These are phyloP conservation scores for Macrophomina phaseolina DNA, from an alignment of 2,329 filamentous ascomycete genomes.

Conservation along the genomic window DNA sequence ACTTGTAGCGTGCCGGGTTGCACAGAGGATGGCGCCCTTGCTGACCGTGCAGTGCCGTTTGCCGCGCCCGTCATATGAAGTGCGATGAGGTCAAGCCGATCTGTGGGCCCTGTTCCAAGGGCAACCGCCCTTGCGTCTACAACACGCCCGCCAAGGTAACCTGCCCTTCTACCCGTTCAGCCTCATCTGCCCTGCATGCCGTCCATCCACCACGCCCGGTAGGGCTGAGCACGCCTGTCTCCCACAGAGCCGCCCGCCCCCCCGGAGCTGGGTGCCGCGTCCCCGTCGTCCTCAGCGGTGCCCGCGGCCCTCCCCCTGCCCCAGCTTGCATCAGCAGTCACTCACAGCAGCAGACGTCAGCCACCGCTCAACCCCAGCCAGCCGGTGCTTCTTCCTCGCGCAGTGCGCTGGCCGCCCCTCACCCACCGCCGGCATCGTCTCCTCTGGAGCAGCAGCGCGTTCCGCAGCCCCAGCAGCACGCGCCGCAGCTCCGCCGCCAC, in stretches of 20 bases:
- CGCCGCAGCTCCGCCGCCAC: not conserved
- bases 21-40: not conserved
- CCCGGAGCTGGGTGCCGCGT: not conserved
- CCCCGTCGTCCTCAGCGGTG: not conserved
- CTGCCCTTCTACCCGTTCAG: constrained; percentile 9
- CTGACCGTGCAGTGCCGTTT: constrained; percentile 45
- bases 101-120: constrained; percentile 53
- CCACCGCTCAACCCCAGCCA: not conserved
- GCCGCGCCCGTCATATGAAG: constrained; percentile 57
- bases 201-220: constrained; percentile 1
- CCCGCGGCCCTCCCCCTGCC: not conserved
- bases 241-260: constrained; percentile 12
- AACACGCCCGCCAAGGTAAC: constrained; percentile 27
- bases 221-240: constrained; percentile 15
- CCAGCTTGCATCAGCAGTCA: not conserved
- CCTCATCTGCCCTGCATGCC: constrained; percentile 5
- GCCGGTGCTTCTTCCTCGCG: constrained; percentile 5
- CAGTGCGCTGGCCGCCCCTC: not conserved
- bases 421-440: not conserved
- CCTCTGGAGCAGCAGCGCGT: not conserved
- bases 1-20: not conserved
- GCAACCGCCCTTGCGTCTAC: constrained; percentile 51
- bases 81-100: constrained; percentile 56
- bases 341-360: constrained; percentile 4
- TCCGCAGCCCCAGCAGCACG: not conserved